phyloP scores from a whole-genome alignment of 768 basidiomycete species.

The Boletellus emodensis region DNA sequence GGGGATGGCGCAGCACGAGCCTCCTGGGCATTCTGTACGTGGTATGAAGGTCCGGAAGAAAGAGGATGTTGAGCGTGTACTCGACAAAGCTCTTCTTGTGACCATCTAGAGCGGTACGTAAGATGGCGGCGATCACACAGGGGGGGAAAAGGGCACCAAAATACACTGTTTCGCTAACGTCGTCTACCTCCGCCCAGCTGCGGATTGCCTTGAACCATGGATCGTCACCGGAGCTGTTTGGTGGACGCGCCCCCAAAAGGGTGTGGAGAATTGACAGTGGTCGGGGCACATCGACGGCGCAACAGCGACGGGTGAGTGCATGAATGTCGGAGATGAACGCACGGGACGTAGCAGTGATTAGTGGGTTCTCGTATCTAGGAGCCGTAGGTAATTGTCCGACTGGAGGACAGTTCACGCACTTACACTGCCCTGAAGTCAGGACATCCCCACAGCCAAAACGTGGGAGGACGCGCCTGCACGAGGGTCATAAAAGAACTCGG shows the following conservation, averaged over 20 bases:
- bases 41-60: slow-evolving; percentile 69
- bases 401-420: slow-evolving; percentile 12
- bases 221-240: slow-evolving; percentile 23
- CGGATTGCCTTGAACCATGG: slow-evolving; percentile 61
- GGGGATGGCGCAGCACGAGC: slow-evolving; percentile 32
- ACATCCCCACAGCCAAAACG: slow-evolving; percentile 1
- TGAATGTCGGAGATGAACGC: slow-evolving; percentile 71
- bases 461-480: slow-evolving; percentile 53
- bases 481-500: slow-evolving; percentile 66
- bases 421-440: slow-evolving; percentile 22
- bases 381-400: slow-evolving; percentile 6
- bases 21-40: slow-evolving; percentile 39
- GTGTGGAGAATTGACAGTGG: slow-evolving; percentile 58
- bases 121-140: neutral
- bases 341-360: slow-evolving; percentile 71
- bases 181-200: slow-evolving; percentile 72
- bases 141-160: slow-evolving; percentile 50
- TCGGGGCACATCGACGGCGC: slow-evolving; percentile 62
- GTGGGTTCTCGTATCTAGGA: slow-evolving; percentile 72
- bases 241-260: slow-evolving; percentile 42
- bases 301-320: slow-evolving; percentile 54
- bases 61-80: slow-evolving; percentile 72
- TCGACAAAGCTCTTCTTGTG: slow-evolving; percentile 71
- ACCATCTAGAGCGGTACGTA: slow-evolving; percentile 48
- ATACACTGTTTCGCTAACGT: slow-evolving; percentile 72